phyloP scores from a whole-genome alignment of 2,329 filamentous ascomycete species.

The Botrytis elliptica region DNA sequence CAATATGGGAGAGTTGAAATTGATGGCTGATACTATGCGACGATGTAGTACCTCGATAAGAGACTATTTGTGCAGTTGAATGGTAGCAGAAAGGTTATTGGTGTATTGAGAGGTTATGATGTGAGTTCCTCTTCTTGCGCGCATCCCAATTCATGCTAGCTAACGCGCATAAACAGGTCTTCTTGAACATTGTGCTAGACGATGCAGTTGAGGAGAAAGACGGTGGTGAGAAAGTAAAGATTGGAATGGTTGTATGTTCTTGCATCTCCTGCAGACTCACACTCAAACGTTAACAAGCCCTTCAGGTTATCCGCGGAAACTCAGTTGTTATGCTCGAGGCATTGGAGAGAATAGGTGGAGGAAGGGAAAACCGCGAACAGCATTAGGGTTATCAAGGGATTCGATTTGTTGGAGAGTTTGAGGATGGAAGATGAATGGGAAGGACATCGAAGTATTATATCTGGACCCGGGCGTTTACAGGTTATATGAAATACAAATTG shows the following conservation, averaged over 20 bases:
- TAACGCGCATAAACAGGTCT: slow-evolving; percentile 62
- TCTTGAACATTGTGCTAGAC: slow-evolving; percentile 96
- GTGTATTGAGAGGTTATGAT: slow-evolving; percentile 92
- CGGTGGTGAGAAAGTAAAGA: slow-evolving; percentile 81
- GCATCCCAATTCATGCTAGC: not conserved
- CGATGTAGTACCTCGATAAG: slow-evolving; percentile 91
- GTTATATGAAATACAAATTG: slow-evolving; percentile 22
- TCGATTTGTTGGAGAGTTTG: not conserved
- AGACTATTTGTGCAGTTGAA: slow-evolving; percentile 96
- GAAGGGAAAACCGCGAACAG: slow-evolving; percentile 44
- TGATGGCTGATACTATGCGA: slow-evolving; percentile 31
- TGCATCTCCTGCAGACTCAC: not conserved
- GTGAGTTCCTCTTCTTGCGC: slow-evolving; percentile 48
- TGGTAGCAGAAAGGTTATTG: slow-evolving; percentile 95
- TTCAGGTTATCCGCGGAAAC: slow-evolving; percentile 89
- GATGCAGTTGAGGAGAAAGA: slow-evolving; percentile 94
- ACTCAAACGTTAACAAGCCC: not conserved
- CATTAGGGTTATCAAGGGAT: not conserved
- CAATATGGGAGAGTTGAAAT: slow-evolving; percentile 52
- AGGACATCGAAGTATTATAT: slow-evolving; percentile 17
- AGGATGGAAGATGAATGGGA: not conserved
- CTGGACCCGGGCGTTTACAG: slow-evolving; percentile 19
- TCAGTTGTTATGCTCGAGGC: slow-evolving; percentile 98
- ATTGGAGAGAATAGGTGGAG: slow-evolving; percentile 64
- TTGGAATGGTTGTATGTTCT: slow-evolving; percentile 84